Conservation (phyloP, 176 grass and related monocot species). For the barley (Hordeum vulgare) region DNA sequence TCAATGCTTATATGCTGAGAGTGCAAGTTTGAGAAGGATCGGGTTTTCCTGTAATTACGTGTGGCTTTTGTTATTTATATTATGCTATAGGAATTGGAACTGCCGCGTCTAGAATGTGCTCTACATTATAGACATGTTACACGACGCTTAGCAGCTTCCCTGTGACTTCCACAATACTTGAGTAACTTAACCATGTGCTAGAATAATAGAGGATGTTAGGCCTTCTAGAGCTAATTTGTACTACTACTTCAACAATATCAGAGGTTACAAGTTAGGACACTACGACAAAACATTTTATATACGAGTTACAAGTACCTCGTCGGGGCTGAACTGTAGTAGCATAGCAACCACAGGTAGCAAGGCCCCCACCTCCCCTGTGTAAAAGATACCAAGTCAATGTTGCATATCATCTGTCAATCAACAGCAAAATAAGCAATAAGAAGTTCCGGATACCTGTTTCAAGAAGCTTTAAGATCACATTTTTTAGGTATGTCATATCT, state of each 20-base stretch:
- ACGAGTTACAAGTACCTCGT: constrained; percentile 49
- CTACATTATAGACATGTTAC: neutral
- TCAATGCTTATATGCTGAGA: neutral
- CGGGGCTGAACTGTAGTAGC: constrained; percentile 92
- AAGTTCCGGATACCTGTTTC: constrained; percentile 68
- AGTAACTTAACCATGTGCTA: neutral
- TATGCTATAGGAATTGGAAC: neutral
- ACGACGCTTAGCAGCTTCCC: neutral
- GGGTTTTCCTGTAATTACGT: neutral
- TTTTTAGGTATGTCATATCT: constrained; percentile 98
- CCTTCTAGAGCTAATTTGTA: neutral
- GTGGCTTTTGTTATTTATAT: neutral
- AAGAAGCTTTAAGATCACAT: constrained; percentile 95
- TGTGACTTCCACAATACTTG: neutral
- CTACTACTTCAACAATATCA: neutral
- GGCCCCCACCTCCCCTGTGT: constrained; percentile 81
- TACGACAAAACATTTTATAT: neutral
- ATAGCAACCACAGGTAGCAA: constrained; percentile 90
- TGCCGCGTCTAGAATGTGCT: neutral
- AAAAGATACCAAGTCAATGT: constrained; percentile 15
- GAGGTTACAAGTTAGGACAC: neutral
- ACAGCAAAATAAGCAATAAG: constrained; percentile 7
- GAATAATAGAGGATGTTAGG: neutral
- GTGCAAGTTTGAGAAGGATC: neutral
- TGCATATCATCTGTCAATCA: constrained; percentile 12